Percentiles rank a stretch among this genome's conserved stretches.
Evolutionary conservation across 2,329 filamentous ascomycete species (phyloP).

Genomic region (Talaromyces sp.): DNA sequence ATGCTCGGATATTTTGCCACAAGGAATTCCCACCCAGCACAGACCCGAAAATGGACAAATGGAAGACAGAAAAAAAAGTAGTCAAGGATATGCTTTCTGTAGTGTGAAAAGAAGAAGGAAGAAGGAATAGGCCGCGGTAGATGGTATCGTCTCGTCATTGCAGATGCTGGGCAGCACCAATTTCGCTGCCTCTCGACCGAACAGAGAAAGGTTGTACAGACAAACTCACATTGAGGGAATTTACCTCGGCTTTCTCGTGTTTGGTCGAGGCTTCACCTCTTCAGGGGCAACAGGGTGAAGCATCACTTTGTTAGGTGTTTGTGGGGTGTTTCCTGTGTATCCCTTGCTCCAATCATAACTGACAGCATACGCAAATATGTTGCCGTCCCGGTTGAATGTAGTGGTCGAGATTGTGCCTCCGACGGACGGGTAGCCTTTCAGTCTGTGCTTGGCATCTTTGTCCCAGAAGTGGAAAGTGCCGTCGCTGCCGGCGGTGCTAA

Average conservation of each 20-base stretch:
- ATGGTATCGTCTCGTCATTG: conserved; percentile 2
- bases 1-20: neutral
- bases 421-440: conserved; percentile 81
- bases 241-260: conserved; percentile 37
- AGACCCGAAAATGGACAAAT: neutral
- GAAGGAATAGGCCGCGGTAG: neutral
- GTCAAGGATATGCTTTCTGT: neutral
- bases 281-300: conserved; percentile 69
- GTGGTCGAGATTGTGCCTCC: conserved; percentile 85
- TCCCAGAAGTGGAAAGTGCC: conserved; percentile 81
- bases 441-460: conserved; percentile 79
- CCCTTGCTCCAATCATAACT: conserved; percentile 99
- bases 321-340: conserved; percentile 74
- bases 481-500: conserved; percentile 91
- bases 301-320: conserved; percentile 71
- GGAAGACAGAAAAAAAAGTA: neutral
- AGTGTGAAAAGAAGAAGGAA: neutral
- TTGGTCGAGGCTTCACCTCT: conserved; percentile 56
- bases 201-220: neutral
- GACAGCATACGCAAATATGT: conserved; percentile 80
- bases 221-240: conserved; percentile 1
- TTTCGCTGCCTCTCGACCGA: neutral
- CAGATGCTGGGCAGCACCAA: neutral
- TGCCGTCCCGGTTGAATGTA: conserved; percentile 82
- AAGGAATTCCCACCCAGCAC: neutral